These are phyloP conservation scores for Flaveria bidentis DNA, from an alignment of 129 eudicot species.

Conservation along the genomic window DNA sequence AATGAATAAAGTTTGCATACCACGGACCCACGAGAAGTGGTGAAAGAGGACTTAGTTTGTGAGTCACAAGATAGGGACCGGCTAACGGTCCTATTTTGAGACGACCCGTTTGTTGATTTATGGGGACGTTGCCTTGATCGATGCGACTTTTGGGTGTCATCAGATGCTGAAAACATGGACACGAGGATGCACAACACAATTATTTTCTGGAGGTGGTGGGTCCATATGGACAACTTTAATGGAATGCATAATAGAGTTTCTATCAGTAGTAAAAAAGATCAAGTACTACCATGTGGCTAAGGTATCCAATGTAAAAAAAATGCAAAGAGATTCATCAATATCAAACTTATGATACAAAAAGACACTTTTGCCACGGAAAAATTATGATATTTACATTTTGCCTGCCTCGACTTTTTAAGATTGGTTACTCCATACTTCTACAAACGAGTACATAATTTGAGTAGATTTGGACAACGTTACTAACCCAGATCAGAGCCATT, in stretches of 20 bases:
- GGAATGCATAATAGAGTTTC: conserved; percentile 43
- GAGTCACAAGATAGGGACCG: conserved; percentile 77
- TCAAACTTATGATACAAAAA: conserved; percentile 28
- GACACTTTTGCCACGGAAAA: conserved; percentile 26
- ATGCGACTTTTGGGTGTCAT: conserved; percentile 76
- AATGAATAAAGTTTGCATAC: conserved; percentile 32
- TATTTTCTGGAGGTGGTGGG: conserved; percentile 43
- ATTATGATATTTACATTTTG: conserved; percentile 6
- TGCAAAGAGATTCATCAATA: conserved; percentile 29
- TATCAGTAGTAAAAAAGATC: conserved; percentile 31
- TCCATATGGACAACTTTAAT: conserved; percentile 36
- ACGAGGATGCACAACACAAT: conserved; percentile 30
- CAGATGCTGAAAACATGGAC: conserved; percentile 60
- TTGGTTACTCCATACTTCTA: conserved; percentile 11
- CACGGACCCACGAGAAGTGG: conserved; percentile 63
- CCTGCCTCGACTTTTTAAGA: conserved; percentile 7
- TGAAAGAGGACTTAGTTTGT: conserved; percentile 57
- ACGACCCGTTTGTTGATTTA: conserved; percentile 54
- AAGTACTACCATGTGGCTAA: conserved; percentile 40
- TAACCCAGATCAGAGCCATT: conserved; percentile 62
- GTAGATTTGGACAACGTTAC: conserved; percentile 8
- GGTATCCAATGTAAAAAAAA: conserved; percentile 42
- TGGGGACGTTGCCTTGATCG: conserved; percentile 72
- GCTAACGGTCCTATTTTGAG: conserved; percentile 58
- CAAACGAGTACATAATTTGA: not conserved